Base-by-base conservation (phyloP, 495 filamentous ascomycete species). In the Tuber melanosporum region DNA sequence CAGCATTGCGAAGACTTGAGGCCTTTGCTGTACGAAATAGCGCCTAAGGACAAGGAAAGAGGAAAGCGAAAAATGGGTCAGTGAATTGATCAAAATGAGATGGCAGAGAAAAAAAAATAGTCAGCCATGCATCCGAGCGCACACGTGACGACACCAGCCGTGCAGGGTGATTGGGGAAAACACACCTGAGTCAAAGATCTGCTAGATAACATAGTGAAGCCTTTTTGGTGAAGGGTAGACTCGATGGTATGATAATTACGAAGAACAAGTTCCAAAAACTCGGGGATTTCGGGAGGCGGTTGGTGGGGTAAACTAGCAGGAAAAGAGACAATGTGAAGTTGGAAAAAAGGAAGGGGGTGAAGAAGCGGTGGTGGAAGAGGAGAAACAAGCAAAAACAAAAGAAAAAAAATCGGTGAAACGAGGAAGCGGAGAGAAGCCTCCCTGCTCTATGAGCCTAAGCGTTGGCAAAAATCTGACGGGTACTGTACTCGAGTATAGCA, bases 321-420 rank as follows among this genome's bases (percentile, higher is more conserved):
- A 84, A 84, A 73, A 80, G 76, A 73, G 76, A 71, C 83, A 85
- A 70, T 70, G 84, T 72, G 81, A 86, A 78, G 85, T 85, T 76
- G 85, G 83, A 45, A 74, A 84, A 84, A 73, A 78, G 86, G 76
- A 66, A 71, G 43, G 62, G 62, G 74, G 73, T 57, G 72, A 41
- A 76, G 72, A 74, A 79, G 47, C 66, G 74, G 49, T 46, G 74
- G 20, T 22, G 49, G 26, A 42, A 43, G 36, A 84, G n/a, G 82
- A 82, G 22, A 71, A 79, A 77, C 72, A 79, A 83, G 52, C 83
- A 85, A 73, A 83, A 22, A 73, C 74, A n/a, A 71, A 78, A 76
- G 71, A 39, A 71, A 83, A 86, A 85, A 75, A 81, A 78, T 71
- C 74, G 77, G 76, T 72, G 45, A 77, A 80, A 81, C 73, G 42